phyloP scores from a whole-genome alignment of 257 asterid species.

The Nicotiana undulata region DNA sequence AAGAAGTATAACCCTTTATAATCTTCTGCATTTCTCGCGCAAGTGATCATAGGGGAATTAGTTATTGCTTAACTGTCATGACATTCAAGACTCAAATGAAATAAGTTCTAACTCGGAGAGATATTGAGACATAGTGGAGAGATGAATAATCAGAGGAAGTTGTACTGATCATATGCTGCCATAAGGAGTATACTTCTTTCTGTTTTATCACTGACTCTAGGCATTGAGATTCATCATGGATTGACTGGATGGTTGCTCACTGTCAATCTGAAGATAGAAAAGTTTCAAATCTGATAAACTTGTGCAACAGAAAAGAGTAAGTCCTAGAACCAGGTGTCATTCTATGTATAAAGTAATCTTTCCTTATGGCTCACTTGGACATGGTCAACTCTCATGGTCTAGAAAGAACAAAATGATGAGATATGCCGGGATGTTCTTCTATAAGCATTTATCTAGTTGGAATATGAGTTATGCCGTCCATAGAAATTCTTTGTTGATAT shows the following conservation, averaged over 20 bases:
- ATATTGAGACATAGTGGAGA: too few species aligned
- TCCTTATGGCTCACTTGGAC: neutral
- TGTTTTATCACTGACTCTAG: neutral
- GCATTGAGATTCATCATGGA: neutral
- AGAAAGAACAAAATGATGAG: neutral
- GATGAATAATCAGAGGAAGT: too few species aligned
- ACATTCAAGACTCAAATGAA: neutral
- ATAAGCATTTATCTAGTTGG: neutral
- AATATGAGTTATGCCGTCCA: neutral
- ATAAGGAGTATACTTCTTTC: neutral
- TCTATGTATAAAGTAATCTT: neutral
- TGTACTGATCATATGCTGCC: too few species aligned
- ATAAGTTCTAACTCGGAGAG: neutral
- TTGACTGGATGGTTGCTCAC: neutral
- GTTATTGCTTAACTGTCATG: neutral
- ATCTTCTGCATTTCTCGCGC: neutral
- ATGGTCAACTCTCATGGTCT: neutral
- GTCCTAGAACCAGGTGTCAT: neutral
- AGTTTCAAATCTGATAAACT: neutral
- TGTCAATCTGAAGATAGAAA: neutral
- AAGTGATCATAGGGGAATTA: neutral
- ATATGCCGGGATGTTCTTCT: neutral
- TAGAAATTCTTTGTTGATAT: neutral
- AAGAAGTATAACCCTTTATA: neutral
- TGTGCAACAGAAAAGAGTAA: neutral